Base-by-base conservation (phyloP, 2,329 filamentous ascomycete genomes). In the Aspergillus ochraceoroseus region DNA sequence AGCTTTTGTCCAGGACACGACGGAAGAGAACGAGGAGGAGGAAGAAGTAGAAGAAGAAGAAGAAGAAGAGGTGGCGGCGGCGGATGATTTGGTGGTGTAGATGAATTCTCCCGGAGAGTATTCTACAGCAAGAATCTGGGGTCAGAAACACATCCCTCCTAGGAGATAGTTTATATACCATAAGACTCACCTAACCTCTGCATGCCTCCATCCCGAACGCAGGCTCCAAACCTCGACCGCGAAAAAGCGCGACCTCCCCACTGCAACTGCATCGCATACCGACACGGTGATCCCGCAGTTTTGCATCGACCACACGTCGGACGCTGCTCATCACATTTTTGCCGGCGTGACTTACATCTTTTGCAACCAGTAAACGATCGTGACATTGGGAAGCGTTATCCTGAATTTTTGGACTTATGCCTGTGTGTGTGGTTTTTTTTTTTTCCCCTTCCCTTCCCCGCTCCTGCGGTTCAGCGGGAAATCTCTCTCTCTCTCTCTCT, bases 251-350 rank as follows among this genome's bases (percentile, higher is more conserved):
- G 58, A 20, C 65, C 65, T 52, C 64, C 63, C 65, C 65, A 68
- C 49, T 67, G 63, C 43, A 68, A 53, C 45, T 65, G 57, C 58
- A 67, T 63, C 31, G 65, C 55, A 59, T 67, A 68, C 46, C 61
- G 58, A 49, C 65, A 68, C 35, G 58, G 54, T 33, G 54, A 54
- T 20, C 56, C 58, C n/a, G 65, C 64, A 29, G 55, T 48, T 49
- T 58, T 55, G 48, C 66, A 70, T 42, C 66, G 62, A 8, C 58
- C 57, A 53, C 67, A 70, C 33, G 48, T 56, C 17, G 67, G 67
- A 42, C 61, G 60, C 36, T 58, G 54, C 51, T 70, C 67, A 46
- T 70, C 66, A 54, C 67, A 70, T 63, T 70, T 70, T 47, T 70
- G 64, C 38, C 67, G 63, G 25, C 67, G 64, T 33, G 61, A 55